Conservation (phyloP, 2,329 filamentous ascomycete genomes). For the Xylariaceae sp. region DNA sequence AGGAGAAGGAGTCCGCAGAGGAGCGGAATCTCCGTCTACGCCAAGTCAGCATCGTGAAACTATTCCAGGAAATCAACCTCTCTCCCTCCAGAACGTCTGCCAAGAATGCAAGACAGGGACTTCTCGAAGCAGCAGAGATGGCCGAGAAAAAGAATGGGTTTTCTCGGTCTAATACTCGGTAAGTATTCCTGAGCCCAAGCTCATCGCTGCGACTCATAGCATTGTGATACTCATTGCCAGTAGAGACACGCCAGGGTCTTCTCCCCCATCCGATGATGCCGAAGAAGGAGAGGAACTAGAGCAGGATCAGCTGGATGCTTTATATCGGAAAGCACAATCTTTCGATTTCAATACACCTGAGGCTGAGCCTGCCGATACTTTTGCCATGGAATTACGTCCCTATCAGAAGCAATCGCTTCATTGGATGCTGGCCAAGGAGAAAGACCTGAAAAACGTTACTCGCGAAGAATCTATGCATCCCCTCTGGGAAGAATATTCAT, state of each 20-base stretch:
- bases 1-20: conserved; percentile 79
- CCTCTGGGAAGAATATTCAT: conserved; percentile 91
- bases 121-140: conserved; percentile 83
- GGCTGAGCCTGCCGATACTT: conserved; percentile 76
- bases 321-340: conserved; percentile 94
- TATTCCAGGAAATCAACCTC: conserved; percentile 86
- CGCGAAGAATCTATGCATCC: conserved; percentile 88
- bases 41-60: conserved; percentile 80
- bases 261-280: conserved; percentile 57
- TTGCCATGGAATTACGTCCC: conserved; percentile 76
- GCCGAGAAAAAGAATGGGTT: conserved; percentile 71
- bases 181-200: neutral
- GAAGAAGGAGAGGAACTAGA: conserved; percentile 91
- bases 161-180: conserved; percentile 32
- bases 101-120: conserved; percentile 75
- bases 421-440: conserved; percentile 97
- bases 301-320: conserved; percentile 86
- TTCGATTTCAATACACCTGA: conserved; percentile 93
- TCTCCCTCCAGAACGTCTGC: conserved; percentile 68
- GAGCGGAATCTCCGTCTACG: conserved; percentile 79
- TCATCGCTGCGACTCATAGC: no score
- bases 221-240: conserved; percentile 5
- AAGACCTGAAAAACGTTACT: conserved; percentile 62
- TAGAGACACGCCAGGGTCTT: conserved; percentile 41
- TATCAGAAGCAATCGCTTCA: conserved; percentile 94